These are phyloP conservation scores for Berberis thunbergii DNA, from an alignment of 164 flowering plant genomes.

Conservation along the genomic window DNA sequence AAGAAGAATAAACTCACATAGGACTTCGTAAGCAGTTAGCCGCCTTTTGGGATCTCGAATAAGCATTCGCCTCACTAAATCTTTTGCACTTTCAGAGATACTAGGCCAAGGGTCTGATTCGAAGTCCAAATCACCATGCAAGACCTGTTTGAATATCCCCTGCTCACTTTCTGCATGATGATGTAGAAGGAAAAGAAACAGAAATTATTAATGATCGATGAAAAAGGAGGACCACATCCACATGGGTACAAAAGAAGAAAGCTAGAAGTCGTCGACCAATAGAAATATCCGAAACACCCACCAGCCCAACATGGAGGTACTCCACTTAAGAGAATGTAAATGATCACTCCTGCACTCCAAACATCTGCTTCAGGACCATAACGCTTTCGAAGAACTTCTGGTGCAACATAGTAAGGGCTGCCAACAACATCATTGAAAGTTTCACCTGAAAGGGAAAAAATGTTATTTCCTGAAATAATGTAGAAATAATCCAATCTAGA, in stretches of 20 bases:
- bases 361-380: slow-evolving; percentile 15
- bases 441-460: slow-evolving; percentile 12
- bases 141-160: slow-evolving; percentile 70
- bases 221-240: not conserved
- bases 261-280: not conserved
- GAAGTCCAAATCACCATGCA: slow-evolving; percentile 67
- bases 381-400: slow-evolving; percentile 10
- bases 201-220: not conserved
- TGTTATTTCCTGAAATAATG: not conserved
- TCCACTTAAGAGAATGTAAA: slow-evolving; percentile 16
- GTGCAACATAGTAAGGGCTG: slow-evolving; percentile 17
- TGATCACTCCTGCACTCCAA: slow-evolving; percentile 17
- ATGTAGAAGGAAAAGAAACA: slow-evolving; percentile 2
- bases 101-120: slow-evolving; percentile 76
- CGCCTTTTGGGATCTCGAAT: slow-evolving; percentile 62
- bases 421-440: slow-evolving; percentile 16
- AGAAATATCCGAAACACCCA: slow-evolving; percentile 1
- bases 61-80: slow-evolving; percentile 66
- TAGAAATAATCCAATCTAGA: no score
- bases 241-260: not conserved
- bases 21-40: slow-evolving; percentile 72
- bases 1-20: slow-evolving; percentile 40
- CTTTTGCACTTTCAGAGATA: slow-evolving; percentile 75
- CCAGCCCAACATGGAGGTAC: slow-evolving; percentile 19
- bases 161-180: slow-evolving; percentile 49